Evolutionary conservation across 2,329 filamentous ascomycete genomes (phyloP), one percentile per base, ranked within the genome.

Genomic region (Fusarium sarcochroum): DNA sequence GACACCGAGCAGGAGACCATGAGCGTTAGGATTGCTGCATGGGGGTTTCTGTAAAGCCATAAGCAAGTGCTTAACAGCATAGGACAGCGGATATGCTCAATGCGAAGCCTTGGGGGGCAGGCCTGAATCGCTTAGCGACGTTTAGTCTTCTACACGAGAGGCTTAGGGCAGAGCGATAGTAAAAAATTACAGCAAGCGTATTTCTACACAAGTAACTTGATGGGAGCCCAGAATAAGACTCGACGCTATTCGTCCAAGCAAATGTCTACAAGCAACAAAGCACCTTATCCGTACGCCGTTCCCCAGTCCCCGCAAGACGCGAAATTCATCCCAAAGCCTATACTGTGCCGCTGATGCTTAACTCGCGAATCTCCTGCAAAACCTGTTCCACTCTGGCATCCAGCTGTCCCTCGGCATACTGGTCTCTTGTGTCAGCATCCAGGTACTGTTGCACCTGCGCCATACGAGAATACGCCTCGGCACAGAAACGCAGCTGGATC

Each of bases 371-470:
- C 84, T 99, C 94, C 77, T 98, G 94, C 81, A 99, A 79, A 41
- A 98, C 96, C 81, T 98, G 91, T 81, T 99, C 96, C 30, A 99
- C 96, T 70, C 93, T 85, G 63, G 90, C 91, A 79, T 99, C 96
- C 73, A 99, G 83, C 70, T 98, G 93, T 25, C 96, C 96, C 74
- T 94, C 90, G 2, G 96, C 96, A 80, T 99, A 99, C 81, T 98
- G 92, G 70, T 99, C 96, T 79, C 96, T 88, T 52, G 95, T 98
- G 76, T 97, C 94, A 30, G 95, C 92, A 78, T 98, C 96, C 32
- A 99, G 86, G 79, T 98, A 98, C 82, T 99, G 96, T 83, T 99
- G 96, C 58, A 99, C 97, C 83, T 99, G 97, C 25, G 97, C 96
- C 96, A 99, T 99, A 47, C 96, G 87, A 66, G 91, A 94, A 81